Evolutionary conservation across 257 asterid genomes (phyloP).

Genomic region (Fraxinus anomala): DNA sequence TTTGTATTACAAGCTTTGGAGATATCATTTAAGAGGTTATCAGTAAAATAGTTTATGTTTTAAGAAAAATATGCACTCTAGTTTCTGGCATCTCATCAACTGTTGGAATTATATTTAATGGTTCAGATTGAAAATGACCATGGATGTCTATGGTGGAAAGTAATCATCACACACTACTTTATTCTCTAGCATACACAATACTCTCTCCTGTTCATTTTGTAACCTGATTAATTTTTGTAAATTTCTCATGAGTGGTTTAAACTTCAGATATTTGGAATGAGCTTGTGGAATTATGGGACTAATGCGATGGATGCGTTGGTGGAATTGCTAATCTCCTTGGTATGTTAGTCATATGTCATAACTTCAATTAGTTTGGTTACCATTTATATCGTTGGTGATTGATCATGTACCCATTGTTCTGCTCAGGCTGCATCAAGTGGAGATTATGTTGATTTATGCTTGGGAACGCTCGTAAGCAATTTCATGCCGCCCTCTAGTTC

Average conservation of each 20-base stretch:
- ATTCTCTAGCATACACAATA: neutral
- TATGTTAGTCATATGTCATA: constrained; percentile 34
- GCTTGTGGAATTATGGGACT: constrained; percentile 79
- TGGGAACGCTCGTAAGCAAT: constrained; percentile 79
- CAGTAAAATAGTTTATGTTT: neutral
- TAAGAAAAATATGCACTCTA: neutral
- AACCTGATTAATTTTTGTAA: constrained; percentile 1
- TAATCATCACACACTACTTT: neutral
- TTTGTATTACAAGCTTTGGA: neutral
- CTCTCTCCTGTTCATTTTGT: constrained; percentile 5
- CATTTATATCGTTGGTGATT: constrained; percentile 13
- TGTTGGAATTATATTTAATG: neutral
- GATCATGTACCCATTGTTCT: neutral
- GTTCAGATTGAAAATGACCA: neutral
- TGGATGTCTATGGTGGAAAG: neutral
- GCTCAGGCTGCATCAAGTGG: constrained; percentile 80
- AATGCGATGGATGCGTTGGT: constrained; percentile 84
- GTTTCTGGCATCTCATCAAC: neutral
- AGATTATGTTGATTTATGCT: constrained; percentile 68
- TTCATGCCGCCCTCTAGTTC: constrained; percentile 61
- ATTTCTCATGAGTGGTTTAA: constrained; percentile 19
- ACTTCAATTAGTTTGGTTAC: constrained; percentile 19
- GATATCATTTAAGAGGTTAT: neutral
- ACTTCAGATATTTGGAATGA: constrained; percentile 70
- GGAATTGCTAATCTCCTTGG: constrained; percentile 70